Evolutionary conservation across 1,284 basidiomycete species (phyloP).

Genomic region (Austroboletus olivaceoglutinosus): DNA sequence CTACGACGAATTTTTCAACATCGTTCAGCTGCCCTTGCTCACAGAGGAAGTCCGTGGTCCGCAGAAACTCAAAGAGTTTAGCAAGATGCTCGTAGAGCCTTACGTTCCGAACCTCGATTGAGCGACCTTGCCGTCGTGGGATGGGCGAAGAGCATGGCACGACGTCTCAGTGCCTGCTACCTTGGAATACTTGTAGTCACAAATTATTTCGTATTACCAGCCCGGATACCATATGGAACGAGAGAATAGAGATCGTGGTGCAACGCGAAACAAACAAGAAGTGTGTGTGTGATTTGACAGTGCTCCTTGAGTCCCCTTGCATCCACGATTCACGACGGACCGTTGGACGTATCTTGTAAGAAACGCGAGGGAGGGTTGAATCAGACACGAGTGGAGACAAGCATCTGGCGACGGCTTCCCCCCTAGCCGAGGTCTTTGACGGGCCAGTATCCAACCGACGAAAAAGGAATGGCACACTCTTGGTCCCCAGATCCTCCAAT

Average conservation of each 20-base stretch:
- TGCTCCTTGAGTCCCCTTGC: neutral
- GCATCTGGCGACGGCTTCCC: no score
- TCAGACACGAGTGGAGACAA: no score
- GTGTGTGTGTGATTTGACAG: neutral
- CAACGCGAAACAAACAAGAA: neutral
- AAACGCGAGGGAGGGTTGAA: no score
- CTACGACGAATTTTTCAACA: slow-evolving; percentile 97
- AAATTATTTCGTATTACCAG: slow-evolving; percentile 9
- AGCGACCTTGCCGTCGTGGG: neutral
- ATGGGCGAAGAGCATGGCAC: neutral
- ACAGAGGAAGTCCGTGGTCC: slow-evolving; percentile 97
- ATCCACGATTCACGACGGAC: no score
- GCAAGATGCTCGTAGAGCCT: slow-evolving; percentile 79
- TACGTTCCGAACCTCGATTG: slow-evolving; percentile 36
- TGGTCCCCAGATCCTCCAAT: no score
- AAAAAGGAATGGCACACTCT: no score
- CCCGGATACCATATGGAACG: slow-evolving; percentile 18
- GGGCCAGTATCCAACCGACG: no score
- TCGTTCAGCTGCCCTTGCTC: slow-evolving; percentile 86
- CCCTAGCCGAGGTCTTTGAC: no score
- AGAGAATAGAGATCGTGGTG: slow-evolving; percentile 1
- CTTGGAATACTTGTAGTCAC: slow-evolving; percentile 3
- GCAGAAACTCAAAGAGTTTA: slow-evolving; percentile 89
- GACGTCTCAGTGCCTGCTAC: neutral
- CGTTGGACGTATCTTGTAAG: no score